Conservation (phyloP, 73 alveolate genomes). For the Tetrahymena thermophila region DNA sequence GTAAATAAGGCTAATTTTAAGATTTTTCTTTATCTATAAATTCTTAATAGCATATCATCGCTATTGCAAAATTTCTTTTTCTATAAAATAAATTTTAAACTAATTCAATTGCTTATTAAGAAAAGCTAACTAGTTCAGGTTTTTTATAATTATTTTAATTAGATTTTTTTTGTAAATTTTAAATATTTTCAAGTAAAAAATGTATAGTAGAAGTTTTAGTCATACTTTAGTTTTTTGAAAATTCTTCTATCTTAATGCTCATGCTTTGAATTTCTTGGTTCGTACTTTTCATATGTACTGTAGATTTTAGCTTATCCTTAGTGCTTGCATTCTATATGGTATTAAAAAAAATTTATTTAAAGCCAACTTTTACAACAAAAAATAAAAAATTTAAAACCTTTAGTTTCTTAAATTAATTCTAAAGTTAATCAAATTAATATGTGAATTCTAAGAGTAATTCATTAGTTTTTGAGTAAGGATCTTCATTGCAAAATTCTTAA, state of each 20-base stretch:
- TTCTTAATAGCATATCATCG: not conserved
- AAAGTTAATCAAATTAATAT: too few relatives aligned
- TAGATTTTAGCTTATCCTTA: not conserved
- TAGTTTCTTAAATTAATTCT: too few relatives aligned
- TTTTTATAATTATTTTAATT: too few relatives aligned
- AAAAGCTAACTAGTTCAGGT: not conserved
- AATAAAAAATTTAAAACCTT: too few relatives aligned
- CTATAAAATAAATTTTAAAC: not conserved
- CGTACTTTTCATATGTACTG: not conserved
- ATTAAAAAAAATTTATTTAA: not conserved
- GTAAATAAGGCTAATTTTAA: not conserved
- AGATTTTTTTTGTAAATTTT: not conserved
- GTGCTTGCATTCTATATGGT: not conserved
- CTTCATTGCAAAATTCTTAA: not conserved
- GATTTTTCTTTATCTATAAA: too few relatives aligned
- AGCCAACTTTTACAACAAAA: not conserved
- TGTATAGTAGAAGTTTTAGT: not conserved
- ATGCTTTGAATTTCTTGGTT: not conserved
- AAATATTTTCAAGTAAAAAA: not conserved
- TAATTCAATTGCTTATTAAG: not conserved
- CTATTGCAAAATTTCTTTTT: not conserved
- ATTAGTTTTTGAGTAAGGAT: too few relatives aligned
- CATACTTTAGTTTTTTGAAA: not conserved
- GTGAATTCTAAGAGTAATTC: too few relatives aligned
- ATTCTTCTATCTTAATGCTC: not conserved